Evolutionary conservation across 75 land plant genomes (phyloP).

Genomic region (Pinus albicaulis): DNA sequence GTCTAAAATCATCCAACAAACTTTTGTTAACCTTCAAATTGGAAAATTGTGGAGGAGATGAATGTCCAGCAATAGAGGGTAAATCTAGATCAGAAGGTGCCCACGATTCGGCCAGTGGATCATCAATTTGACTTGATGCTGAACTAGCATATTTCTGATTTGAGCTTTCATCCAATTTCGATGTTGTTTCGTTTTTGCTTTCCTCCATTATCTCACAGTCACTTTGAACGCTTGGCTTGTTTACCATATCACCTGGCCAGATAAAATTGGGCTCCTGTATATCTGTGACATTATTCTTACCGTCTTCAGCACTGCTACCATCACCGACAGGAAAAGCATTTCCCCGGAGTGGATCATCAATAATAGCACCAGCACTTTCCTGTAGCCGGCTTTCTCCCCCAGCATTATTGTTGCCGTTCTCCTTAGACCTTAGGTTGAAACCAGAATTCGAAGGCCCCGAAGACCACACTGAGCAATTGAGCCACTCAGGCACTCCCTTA

Average conservation of each 20-base stretch:
- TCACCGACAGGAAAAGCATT: slow-evolving; percentile 8
- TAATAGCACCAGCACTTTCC: slow-evolving; percentile 11
- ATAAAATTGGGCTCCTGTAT: background rate
- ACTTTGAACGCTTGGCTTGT: slow-evolving; percentile 8
- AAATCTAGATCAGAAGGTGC: slow-evolving; percentile 6
- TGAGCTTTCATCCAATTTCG: slow-evolving; percentile 1
- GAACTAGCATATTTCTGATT: background rate
- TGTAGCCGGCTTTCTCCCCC: slow-evolving; percentile 19
- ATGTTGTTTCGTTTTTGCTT: background rate
- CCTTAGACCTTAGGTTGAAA: background rate
- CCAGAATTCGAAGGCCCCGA: slow-evolving; percentile 16
- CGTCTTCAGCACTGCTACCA: slow-evolving; percentile 18
- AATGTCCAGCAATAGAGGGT: slow-evolving; percentile 9
- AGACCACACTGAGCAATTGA: slow-evolving; percentile 91
- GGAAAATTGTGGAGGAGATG: slow-evolving; percentile 6
- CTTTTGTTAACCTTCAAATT: background rate
- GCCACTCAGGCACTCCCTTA: slow-evolving; percentile 88
- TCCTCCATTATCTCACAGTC: background rate
- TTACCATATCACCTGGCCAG: background rate
- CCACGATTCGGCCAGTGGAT: slow-evolving; percentile 3
- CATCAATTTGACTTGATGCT: slow-evolving; percentile 1
- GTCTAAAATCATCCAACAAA: slow-evolving; percentile 3
- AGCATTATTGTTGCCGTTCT: background rate
- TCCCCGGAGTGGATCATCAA: slow-evolving; percentile 7
- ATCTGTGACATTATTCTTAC: background rate